These are phyloP conservation scores for Vickermania ingenoplastis DNA, from an alignment of 208 protist genomes.

Conservation along the genomic window DNA sequence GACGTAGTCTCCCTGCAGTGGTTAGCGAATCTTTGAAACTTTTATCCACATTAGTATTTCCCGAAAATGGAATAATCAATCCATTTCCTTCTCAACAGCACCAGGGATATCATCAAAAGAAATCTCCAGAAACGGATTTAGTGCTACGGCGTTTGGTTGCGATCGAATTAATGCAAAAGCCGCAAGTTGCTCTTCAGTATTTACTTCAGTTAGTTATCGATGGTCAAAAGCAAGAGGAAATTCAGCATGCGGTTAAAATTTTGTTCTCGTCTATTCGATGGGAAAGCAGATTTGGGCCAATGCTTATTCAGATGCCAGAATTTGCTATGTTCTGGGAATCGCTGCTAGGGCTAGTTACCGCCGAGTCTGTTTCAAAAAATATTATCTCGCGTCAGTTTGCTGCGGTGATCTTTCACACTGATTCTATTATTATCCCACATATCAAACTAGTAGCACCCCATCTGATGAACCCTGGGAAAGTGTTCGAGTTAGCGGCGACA, in stretches of 20 bases:
- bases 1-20: conserved; percentile 19
- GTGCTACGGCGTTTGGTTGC: conserved; percentile 70
- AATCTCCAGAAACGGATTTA: conserved; percentile 41
- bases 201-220: conserved; percentile 56
- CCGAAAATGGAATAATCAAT: conserved; percentile 49
- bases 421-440: conserved; percentile 65
- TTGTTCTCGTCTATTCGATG: conserved; percentile 75
- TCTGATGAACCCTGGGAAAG: conserved; percentile 57
- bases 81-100: conserved; percentile 71
- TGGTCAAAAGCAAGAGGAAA: conserved; percentile 18
- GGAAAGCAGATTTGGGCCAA: conserved; percentile 73
- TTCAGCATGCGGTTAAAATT: conserved; percentile 51
- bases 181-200: conserved; percentile 45
- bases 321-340: conserved; percentile 72
- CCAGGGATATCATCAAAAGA: conserved; percentile 23
- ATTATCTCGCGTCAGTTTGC: conserved; percentile 37
- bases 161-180: conserved; percentile 62
- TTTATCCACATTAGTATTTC: conserved; percentile 50
- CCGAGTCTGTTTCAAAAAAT: conserved; percentile 24
- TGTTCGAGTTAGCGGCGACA: conserved; percentile 48
- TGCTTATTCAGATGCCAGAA: conserved; percentile 49
- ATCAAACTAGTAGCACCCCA: conserved; percentile 81
- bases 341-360: conserved; percentile 58
- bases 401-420: conserved; percentile 65
- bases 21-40: conserved; percentile 30